These are phyloP conservation scores for Paraconiothyrium sp. DNA, from an alignment of 2,329 filamentous ascomycete genomes.

Conservation along the genomic window DNA sequence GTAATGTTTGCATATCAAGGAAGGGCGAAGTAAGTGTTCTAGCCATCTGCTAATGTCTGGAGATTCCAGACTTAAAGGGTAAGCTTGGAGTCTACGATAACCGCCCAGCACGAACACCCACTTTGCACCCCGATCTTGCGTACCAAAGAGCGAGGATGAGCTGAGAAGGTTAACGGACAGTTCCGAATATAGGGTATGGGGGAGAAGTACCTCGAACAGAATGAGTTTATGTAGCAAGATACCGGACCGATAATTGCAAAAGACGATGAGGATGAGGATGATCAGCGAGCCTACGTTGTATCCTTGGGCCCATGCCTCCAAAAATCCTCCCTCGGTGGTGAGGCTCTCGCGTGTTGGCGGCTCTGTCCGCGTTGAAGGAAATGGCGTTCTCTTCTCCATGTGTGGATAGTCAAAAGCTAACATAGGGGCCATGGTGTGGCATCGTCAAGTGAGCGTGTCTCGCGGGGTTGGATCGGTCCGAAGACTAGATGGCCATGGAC, in stretches of 20 bases:
- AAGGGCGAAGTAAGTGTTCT: too few species aligned
- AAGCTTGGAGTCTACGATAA: too few species aligned
- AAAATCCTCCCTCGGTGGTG: constrained; percentile 38
- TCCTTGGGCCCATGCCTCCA: constrained; percentile 50
- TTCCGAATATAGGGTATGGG: neutral
- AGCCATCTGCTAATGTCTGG: too few species aligned
- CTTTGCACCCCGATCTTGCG: too few species aligned
- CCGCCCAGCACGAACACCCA: too few species aligned
- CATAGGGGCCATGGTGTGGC: constrained; percentile 7
- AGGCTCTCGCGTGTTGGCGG: constrained; percentile 40
- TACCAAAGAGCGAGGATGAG: constrained; percentile 45
- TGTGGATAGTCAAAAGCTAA: neutral
- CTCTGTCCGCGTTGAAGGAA: constrained; percentile 35
- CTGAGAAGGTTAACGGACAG: constrained; percentile 26
- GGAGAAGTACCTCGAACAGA: constrained; percentile 40
- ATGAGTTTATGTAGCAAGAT: constrained; percentile 48
- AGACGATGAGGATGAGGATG: constrained; percentile 47
- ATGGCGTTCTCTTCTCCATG: constrained; percentile 31
- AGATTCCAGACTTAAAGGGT: too few species aligned
- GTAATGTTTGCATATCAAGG: too few species aligned
- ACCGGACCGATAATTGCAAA: constrained; percentile 48
- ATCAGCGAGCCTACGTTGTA: constrained; percentile 48
- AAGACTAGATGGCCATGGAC: constrained; percentile 5
- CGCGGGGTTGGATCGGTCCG: neutral
- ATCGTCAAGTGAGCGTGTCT: neutral